Evolutionary conservation across 2,329 filamentous ascomycete species (phyloP), one percentile per base, ranked within the genome.

Genomic region (Trichoderma lentiforme): DNA sequence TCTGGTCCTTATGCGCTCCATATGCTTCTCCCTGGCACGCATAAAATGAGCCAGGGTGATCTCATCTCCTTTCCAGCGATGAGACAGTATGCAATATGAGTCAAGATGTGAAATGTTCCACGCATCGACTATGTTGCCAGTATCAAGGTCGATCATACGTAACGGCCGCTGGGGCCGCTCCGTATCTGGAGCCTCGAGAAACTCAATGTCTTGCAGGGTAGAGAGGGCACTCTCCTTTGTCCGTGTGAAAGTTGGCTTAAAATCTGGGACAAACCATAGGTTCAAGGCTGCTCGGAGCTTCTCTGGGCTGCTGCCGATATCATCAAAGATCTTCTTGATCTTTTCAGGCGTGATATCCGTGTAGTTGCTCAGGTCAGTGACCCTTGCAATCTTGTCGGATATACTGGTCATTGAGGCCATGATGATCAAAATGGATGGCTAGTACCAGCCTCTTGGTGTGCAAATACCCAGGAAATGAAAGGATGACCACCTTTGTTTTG

Each of bases 41-140:
- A 30, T 64, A 58, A 71, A 56, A 53, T 71, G 34, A 39, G 58
- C 57, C 8, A 71, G 15, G 4, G 34, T 63, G 9, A 71, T 56
- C 30, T 71, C 68, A 11, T 43, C 68, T 21, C 68, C 68, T 36
- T 65, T 71, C 68, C 68, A 71, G 11, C 60, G 68, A 56, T 71
- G 68, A 8, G 68, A 71, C 2, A 71, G 57, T 15, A 64, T 70
- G 21, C 58, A 47, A n/a, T 71, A 71, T 18, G 47, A 26, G 18
- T 53, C 64, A 67, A 67, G 39, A 11, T 30, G 26, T 1, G 68
- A 53, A 24, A 58, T 58, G 26, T 58, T 58, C 56, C 56, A 58
- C 8, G 21, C 47, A n/a, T 68, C 28, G 34, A 68, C 51, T 8
- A 68, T 39, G 32, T 68, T 68, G 28, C 64, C 26, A 7, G 64